Percentiles rank a stretch among this genome's conserved stretches.
These are phyloP conservation scores for Zymoseptoria ardabiliae DNA, from an alignment of 2,329 filamentous ascomycete genomes.

Conservation along the genomic window DNA sequence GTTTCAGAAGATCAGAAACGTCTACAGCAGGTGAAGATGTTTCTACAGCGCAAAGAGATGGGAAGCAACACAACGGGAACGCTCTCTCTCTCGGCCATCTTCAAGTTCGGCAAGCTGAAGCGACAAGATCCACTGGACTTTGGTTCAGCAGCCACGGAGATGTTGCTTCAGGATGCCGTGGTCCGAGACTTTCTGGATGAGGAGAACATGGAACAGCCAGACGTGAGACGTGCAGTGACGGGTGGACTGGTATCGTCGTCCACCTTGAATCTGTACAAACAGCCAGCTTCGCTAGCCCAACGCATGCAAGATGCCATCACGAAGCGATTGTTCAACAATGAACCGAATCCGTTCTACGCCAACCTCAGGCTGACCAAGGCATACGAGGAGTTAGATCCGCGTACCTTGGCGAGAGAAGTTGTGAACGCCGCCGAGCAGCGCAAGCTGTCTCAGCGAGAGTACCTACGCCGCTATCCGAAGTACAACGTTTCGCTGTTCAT, in stretches of 20 bases:
- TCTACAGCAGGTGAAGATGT: slow-evolving; percentile 89
- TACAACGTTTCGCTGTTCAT: slow-evolving; percentile 92
- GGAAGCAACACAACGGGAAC: slow-evolving; percentile 60
- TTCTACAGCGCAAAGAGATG: slow-evolving; percentile 83
- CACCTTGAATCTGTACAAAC: slow-evolving; percentile 11
- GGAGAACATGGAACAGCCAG: slow-evolving; percentile 34
- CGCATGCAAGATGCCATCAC: slow-evolving; percentile 20
- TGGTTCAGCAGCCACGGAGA: slow-evolving; percentile 84
- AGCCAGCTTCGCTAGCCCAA: slow-evolving; percentile 17
- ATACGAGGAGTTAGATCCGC: slow-evolving; percentile 74
- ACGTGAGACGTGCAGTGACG: slow-evolving; percentile 13
- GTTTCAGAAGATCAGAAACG: slow-evolving; percentile 98
- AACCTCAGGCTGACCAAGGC: slow-evolving; percentile 62
- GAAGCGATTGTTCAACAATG: slow-evolving; percentile 37
- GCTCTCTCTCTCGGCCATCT: slow-evolving; percentile 60
- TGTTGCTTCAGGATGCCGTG: slow-evolving; percentile 92
- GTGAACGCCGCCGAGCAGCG: slow-evolving; percentile 74
- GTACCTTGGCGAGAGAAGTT: slow-evolving; percentile 83
- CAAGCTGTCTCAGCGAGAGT: slow-evolving; percentile 84
- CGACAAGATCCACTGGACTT: slow-evolving; percentile 82
- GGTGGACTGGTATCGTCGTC: slow-evolving; percentile 8
- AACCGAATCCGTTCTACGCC: slow-evolving; percentile 94
- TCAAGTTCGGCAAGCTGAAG: slow-evolving; percentile 55
- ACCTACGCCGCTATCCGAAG: slow-evolving; percentile 73
- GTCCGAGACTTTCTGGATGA: slow-evolving; percentile 92